These are phyloP conservation scores for Pistacia atlantica DNA, from an alignment of 345 rosid species.

Conservation along the genomic window DNA sequence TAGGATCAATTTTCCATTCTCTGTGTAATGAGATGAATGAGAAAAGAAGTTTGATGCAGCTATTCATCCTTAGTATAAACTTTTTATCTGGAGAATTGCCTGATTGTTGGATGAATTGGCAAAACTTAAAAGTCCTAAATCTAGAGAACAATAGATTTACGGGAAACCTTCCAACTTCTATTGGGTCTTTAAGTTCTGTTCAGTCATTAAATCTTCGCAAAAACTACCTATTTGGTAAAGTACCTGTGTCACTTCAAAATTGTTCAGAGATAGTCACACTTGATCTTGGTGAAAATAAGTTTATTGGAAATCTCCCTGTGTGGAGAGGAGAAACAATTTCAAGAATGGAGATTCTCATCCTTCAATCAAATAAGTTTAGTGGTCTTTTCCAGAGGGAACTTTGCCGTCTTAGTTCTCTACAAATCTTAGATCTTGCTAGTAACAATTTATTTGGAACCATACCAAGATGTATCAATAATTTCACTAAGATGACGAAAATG, in stretches of 20 bases:
- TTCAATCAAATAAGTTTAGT: slow-evolving; percentile 20
- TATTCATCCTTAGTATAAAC: background rate
- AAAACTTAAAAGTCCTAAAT: slow-evolving; percentile 6
- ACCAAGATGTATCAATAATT: background rate
- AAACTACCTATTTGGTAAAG: background rate
- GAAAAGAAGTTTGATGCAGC: too few species aligned
- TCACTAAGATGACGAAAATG: background rate
- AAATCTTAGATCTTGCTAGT: background rate
- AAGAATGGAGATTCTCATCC: background rate
- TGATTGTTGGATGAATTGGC: slow-evolving; percentile 29
- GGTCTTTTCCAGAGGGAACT: background rate
- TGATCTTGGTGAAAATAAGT: background rate
- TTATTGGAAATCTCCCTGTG: background rate
- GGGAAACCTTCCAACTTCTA: slow-evolving; percentile 28
- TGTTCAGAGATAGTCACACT: background rate
- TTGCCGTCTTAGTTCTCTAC: background rate
- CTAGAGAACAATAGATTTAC: slow-evolving; percentile 14
- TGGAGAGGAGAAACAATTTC: slow-evolving; percentile 11
- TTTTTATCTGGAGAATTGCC: slow-evolving; percentile 24
- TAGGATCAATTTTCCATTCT: background rate
- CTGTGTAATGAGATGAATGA: too few species aligned
- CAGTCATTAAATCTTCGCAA: background rate
- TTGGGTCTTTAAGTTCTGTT: slow-evolving; percentile 4
- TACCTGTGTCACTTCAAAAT: background rate
- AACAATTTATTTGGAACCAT: background rate